phyloP scores from a whole-genome alignment of 2,329 filamentous ascomycete species.

The Drechmeria coniospora region DNA sequence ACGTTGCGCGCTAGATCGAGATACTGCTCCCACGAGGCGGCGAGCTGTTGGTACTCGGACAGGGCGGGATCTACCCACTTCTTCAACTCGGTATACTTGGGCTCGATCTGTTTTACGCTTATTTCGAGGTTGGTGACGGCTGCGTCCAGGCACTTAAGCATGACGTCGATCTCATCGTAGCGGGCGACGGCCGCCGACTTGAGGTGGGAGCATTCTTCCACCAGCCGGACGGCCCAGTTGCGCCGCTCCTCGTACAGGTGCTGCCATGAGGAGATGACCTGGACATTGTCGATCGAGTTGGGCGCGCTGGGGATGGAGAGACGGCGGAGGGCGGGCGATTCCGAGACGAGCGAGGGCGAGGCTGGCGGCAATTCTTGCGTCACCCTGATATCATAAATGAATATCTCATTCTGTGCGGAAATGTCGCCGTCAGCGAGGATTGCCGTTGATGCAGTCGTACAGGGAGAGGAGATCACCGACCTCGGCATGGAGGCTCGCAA shows the following conservation, averaged over 20 bases:
- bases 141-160: slow-evolving; percentile 66
- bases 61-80: slow-evolving; percentile 55
- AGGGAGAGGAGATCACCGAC: slow-evolving; percentile 30
- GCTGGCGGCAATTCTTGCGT: slow-evolving; percentile 36
- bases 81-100: slow-evolving; percentile 55
- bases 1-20: slow-evolving; percentile 49
- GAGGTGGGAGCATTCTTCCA: slow-evolving; percentile 53
- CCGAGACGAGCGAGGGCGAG: slow-evolving; percentile 27
- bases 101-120: slow-evolving; percentile 56
- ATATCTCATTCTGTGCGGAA: slow-evolving; percentile 58
- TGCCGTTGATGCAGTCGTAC: neutral
- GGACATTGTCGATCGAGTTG: slow-evolving; percentile 68
- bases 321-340: slow-evolving; percentile 34
- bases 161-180: slow-evolving; percentile 58
- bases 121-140: slow-evolving; percentile 74
- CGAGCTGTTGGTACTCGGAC: slow-evolving; percentile 49
- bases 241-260: slow-evolving; percentile 67
- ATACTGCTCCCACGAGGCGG: slow-evolving; percentile 52
- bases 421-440: slow-evolving; percentile 1
- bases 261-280: slow-evolving; percentile 76
- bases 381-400: slow-evolving; percentile 75
- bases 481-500: slow-evolving; percentile 66
- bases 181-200: slow-evolving; percentile 46
- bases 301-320: slow-evolving; percentile 53
- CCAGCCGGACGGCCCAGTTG: slow-evolving; percentile 60